Conservation (phyloP, 345 rosid species). For the Corymbia maculata region DNA sequence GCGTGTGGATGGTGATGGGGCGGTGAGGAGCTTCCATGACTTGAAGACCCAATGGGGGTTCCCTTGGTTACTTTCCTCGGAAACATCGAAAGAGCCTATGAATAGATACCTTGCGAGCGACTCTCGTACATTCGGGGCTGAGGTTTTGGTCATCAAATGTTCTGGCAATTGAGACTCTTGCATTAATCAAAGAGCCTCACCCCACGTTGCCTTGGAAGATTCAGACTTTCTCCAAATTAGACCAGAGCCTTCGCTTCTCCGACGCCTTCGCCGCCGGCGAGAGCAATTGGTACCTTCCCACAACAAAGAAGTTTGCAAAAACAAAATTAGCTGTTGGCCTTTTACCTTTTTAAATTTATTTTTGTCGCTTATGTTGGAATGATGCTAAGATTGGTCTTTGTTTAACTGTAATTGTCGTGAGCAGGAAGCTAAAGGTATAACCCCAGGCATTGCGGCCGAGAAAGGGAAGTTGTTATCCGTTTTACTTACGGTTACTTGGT, state of each 20-base stretch:
- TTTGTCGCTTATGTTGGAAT: neutral
- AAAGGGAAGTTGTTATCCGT: neutral
- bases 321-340: neutral
- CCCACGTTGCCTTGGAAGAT: neutral
- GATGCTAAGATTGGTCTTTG: neutral
- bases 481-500: too few species aligned
- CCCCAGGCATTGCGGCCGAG: neutral
- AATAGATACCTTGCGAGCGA: neutral
- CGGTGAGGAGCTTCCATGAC: neutral
- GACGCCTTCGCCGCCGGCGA: neutral
- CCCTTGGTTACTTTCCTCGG: neutral
- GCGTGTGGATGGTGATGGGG: neutral
- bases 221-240: neutral
- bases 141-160: neutral
- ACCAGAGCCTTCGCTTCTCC: neutral
- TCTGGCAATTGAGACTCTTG: neutral
- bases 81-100: neutral
- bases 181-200: neutral
- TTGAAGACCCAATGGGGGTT: conserved; percentile 1
- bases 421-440: neutral
- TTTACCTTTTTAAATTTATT: neutral
- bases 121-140: neutral
- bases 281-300: neutral
- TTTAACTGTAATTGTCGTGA: neutral
- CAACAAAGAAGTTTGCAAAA: neutral